Evolutionary conservation across 306 rosid genomes (phyloP), one percentile per base, ranked within the genome.

Genomic region (Vigna hirtella): DNA sequence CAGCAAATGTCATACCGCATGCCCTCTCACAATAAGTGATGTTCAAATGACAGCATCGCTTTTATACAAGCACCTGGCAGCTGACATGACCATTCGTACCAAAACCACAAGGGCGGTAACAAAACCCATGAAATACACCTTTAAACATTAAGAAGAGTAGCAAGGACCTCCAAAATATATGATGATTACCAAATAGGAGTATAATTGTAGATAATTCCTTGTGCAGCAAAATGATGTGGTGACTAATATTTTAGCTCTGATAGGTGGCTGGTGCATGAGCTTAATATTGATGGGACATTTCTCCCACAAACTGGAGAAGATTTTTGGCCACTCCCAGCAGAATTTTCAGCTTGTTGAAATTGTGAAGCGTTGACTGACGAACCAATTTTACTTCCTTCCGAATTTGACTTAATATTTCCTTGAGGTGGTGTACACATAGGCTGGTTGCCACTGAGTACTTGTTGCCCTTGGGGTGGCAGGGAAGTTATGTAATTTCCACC

Each of bases 231-330:
- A 26, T 51, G 57, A 22, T 49, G 30, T 73, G 51, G 22, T 53
- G 75, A 69, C 49, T 84, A 85, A 72, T 85, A 89, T 71, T 89
- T 86, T 49, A 89, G 82, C 84, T 89, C 89, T 56, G 89, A 85
- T 9, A 87, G 57, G 55, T 87, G 89, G 85, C 77, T 74, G 53
- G 83, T 72, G 83, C 88, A 71, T 59, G 89, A 77, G 58, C 82
- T 81, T 50, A 85, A 81, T 74, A 89, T 85, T 52, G 91, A 85
- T 28, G 88, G 89, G 65, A 85, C 82, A 69, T 89, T 87, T 80
- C 89, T 83, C 70, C 90, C 79, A 73, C 93, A 87, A 42, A 85
- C 81, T 0, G 89, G 88, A 36, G 90, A 81, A 51, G 89, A 81
- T 68, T 87, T 83, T 78, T 77, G 76, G 72, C 86, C 77, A 28